Base-by-base conservation (phyloP, 179 eudicot species). In the Pouteria campechiana region DNA sequence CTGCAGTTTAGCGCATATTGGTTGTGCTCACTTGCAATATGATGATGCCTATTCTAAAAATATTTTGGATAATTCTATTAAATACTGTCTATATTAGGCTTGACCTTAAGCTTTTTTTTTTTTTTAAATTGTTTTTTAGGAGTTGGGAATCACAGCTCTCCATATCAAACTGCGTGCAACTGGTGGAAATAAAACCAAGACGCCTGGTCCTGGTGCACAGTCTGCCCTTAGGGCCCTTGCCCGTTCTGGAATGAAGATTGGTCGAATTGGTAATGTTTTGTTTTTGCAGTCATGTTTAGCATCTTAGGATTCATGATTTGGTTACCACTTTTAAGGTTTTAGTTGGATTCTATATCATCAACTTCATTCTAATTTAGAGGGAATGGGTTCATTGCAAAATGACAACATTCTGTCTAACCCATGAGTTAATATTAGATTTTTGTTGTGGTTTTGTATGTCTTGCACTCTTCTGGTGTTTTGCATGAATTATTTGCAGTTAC, bases 191-290 rank as follows among this genome's bases (percentile, higher is more conserved):
- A 84, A 84, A 48, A 84, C 94, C 5, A 84, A 84, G 72, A 81
- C 92, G n/a, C 95, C 92, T 57, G 95, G 95, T 17, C 95, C 95
- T 19, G 92, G 92, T 81, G 95, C 95, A 45, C 92, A 84, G 71
- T 83, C 89, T 55, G 94, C 94, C 1, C 85, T 83, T 1, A 48
- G 94, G 24, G 94, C 89, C 22, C 89, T 84, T 75, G 92, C 95
- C 32, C 95, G 95, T 52, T 84, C 95, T 3, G 95, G 95, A 47
- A 84, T 84, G 92, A 84, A 77, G 37, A 75, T 84, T 58, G 95
- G 92, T 17, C 92, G 95, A 29, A 84, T 81, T 45, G 87, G 79
- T 79, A 58, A n/a, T 11, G 42, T 17, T 48, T 3, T 6, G 10
- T 28, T 21, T 0, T 44, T 30, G 14, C 56, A 6, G 14, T 25